Percentiles rank a stretch among this genome's conserved stretches.
Conservation (phyloP, 148 eudicot genomes). For the Chenopodium quinoa region DNA sequence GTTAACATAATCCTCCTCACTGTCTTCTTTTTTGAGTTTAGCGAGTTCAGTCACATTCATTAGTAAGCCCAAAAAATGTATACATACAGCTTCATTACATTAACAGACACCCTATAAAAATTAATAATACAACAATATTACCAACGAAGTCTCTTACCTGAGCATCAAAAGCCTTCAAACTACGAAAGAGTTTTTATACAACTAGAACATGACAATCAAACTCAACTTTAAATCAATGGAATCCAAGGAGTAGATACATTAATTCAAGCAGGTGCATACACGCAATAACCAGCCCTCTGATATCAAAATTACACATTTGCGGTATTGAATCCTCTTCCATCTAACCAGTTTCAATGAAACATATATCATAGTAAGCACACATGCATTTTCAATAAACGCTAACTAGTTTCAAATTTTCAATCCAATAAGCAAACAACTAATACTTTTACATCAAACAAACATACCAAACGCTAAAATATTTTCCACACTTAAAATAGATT, state of each 20-base stretch:
- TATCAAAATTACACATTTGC: not conserved
- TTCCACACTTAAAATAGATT: not conserved
- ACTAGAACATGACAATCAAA: not conserved
- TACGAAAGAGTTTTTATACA: not conserved
- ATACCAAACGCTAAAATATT: not conserved
- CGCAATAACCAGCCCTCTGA: not conserved
- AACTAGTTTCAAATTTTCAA: not conserved
- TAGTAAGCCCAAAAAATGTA: not conserved
- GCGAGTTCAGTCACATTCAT: not conserved
- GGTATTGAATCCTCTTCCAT: not conserved
- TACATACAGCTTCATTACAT: not conserved
- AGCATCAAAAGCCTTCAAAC: not conserved
- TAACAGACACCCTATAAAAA: not conserved
- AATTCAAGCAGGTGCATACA: not conserved
- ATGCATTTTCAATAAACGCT: not conserved
- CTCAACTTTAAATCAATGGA: not conserved
- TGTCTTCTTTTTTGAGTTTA: not conserved
- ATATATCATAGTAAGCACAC: not conserved
- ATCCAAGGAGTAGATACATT: not conserved
- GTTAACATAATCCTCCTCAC: not conserved
- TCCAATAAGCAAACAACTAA: not conserved
- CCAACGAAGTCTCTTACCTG: not conserved
- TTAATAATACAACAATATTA: not conserved
- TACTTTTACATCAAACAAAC: conserved; percentile 1
- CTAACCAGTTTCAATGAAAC: not conserved